phyloP scores from a whole-genome alignment of 2,329 filamentous ascomycete species.

The Scedosporium dehoogii region DNA sequence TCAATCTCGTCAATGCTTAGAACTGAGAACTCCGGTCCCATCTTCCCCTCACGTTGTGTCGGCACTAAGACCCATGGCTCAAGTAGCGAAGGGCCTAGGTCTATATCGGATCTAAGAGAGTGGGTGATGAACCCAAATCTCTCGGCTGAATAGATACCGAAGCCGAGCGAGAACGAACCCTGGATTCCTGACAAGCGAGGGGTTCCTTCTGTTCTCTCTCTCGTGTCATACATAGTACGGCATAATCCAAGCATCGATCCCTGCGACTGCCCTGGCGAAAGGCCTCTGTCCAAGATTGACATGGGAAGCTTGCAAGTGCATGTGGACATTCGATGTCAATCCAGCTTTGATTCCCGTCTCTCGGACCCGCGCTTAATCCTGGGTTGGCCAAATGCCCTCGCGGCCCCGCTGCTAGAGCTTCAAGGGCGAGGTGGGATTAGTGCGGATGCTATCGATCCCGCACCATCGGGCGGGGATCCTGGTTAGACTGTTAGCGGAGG shows the following conservation, averaged over 20 bases:
- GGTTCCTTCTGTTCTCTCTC: neutral
- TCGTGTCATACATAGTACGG: neutral
- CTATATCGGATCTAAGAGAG: neutral
- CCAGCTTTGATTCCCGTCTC: neutral
- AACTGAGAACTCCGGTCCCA: too few species aligned
- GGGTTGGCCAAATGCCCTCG: neutral
- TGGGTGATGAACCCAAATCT: neutral
- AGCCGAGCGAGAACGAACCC: too few species aligned
- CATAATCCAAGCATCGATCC: neutral
- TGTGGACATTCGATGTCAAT: neutral
- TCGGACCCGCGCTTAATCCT: neutral
- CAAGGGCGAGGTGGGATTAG: neutral
- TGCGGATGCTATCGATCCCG: neutral
- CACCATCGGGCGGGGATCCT: neutral
- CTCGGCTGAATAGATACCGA: neutral
- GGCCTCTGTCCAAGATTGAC: neutral
- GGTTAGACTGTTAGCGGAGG: neutral
- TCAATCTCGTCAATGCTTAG: too few species aligned
- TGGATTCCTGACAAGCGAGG: neutral
- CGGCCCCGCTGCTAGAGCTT: neutral
- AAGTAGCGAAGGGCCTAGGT: too few species aligned
- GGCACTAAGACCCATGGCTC: too few species aligned
- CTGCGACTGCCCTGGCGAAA: neutral
- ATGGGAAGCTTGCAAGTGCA: neutral
- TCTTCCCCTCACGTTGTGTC: too few species aligned